Percentiles rank a stretch among this genome's conserved stretches.
Conservation (phyloP, 2,329 filamentous ascomycete genomes). For the Colletotrichum paranaense region DNA sequence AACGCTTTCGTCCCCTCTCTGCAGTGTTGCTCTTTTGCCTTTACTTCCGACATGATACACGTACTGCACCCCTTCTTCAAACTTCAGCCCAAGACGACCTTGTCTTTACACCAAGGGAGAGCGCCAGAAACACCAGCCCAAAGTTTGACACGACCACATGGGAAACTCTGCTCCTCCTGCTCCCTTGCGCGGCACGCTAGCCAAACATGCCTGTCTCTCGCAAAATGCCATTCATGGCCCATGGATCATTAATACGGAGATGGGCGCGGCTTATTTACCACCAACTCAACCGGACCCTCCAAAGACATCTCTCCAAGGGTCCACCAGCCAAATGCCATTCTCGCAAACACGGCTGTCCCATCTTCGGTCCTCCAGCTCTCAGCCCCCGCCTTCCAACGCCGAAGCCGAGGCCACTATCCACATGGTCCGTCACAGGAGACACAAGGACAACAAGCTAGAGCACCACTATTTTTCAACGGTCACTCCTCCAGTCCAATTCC, state of each 20-base stretch:
- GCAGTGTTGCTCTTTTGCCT: constrained; percentile 8
- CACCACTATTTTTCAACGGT: not conserved
- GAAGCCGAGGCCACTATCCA: constrained; percentile 5
- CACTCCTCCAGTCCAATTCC: not conserved
- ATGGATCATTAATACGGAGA: not conserved
- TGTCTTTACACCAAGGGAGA: constrained; percentile 13
- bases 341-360: constrained; percentile 24
- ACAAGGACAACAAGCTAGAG: not conserved
- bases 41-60: constrained; percentile 4
- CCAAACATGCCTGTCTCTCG: constrained; percentile 1
- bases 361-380: constrained; percentile 8
- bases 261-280: not conserved
- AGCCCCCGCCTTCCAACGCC: not conserved
- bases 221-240: constrained; percentile 3
- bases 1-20: not conserved
- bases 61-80: not conserved
- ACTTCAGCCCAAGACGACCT: not conserved
- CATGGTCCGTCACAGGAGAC: not conserved
- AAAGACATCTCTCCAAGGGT: constrained; percentile 5
- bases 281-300: not conserved
- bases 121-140: constrained; percentile 16
- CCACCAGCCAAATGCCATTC: constrained; percentile 26
- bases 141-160: constrained; percentile 28
- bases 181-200: not conserved
- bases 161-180: constrained; percentile 19